Percentiles rank a stretch among this genome's conserved stretches.
These are phyloP conservation scores for Agapanthus africanus DNA, from an alignment of 106 monocot species.

Conservation along the genomic window DNA sequence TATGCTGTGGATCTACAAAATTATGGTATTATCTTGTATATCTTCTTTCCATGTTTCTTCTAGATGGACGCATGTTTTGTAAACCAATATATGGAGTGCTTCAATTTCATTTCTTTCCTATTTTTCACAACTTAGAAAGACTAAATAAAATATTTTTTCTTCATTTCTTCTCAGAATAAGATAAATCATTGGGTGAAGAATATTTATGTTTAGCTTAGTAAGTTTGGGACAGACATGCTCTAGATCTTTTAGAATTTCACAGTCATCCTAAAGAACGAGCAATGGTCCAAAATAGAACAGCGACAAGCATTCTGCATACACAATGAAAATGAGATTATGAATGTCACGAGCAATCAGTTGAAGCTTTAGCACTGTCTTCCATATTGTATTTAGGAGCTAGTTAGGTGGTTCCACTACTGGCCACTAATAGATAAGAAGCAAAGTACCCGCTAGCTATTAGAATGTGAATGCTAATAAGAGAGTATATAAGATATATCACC, in stretches of 20 bases:
- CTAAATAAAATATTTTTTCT: not conserved
- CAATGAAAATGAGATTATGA: not conserved
- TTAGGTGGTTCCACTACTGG: not conserved
- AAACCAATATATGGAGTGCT: not conserved
- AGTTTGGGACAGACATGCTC: not conserved
- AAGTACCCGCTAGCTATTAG: too few relatives aligned
- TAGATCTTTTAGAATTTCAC: not conserved
- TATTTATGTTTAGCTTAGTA: not conserved
- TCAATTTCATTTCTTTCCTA: not conserved
- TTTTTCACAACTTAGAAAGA: not conserved
- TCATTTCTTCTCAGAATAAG: not conserved
- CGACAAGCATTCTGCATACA: not conserved
- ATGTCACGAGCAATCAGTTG: not conserved
- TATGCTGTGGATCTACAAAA: not conserved
- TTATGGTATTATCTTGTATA: not conserved
- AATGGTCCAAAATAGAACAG: not conserved
- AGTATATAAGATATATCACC: not conserved
- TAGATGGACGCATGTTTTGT: not conserved
- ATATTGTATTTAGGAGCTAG: not conserved
- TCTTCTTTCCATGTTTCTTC: not conserved
- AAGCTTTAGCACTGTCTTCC: not conserved
- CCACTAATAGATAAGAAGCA: not conserved
- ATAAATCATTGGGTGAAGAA: not conserved
- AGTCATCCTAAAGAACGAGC: not conserved
- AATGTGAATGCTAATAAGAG: too few relatives aligned